Conservation (phyloP, 768 basidiomycete genomes). For the Tylopilus vinaceipallidus region DNA sequence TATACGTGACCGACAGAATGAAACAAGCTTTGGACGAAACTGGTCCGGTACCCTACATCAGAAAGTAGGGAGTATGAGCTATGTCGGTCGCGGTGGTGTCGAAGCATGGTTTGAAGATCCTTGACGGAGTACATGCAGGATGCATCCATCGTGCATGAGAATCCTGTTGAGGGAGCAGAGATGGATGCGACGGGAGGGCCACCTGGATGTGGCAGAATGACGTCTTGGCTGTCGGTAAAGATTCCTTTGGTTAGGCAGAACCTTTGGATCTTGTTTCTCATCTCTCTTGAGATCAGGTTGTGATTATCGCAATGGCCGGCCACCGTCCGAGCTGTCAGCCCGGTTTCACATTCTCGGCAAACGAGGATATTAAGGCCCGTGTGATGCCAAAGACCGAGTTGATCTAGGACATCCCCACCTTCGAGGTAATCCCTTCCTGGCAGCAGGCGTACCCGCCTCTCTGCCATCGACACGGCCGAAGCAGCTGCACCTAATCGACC, state of each 20-base stretch:
- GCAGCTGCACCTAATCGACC: too few species aligned
- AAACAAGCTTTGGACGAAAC: not conserved
- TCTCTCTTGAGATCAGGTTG: not conserved
- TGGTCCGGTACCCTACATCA: not conserved
- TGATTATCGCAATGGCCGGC: not conserved
- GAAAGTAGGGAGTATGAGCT: too few species aligned
- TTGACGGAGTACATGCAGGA: not conserved
- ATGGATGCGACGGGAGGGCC: not conserved
- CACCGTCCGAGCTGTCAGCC: not conserved
- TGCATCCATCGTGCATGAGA: not conserved
- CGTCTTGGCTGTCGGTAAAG: too few species aligned
- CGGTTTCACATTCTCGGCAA: not conserved
- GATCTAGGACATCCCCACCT: not conserved
- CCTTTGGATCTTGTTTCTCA: too few species aligned
- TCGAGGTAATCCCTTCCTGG: too few species aligned
- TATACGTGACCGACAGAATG: not conserved
- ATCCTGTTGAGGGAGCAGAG: not conserved
- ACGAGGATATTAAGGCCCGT: not conserved
- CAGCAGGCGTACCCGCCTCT: too few species aligned
- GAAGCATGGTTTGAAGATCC: not conserved
- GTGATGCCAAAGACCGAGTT: not conserved
- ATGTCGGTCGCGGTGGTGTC: not conserved
- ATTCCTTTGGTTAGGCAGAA: too few species aligned
- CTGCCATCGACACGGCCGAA: too few species aligned
- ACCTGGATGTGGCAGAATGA: not conserved